phyloP scores from a whole-genome alignment of 768 basidiomycete genomes.

The Fibroporia radiculosa region DNA sequence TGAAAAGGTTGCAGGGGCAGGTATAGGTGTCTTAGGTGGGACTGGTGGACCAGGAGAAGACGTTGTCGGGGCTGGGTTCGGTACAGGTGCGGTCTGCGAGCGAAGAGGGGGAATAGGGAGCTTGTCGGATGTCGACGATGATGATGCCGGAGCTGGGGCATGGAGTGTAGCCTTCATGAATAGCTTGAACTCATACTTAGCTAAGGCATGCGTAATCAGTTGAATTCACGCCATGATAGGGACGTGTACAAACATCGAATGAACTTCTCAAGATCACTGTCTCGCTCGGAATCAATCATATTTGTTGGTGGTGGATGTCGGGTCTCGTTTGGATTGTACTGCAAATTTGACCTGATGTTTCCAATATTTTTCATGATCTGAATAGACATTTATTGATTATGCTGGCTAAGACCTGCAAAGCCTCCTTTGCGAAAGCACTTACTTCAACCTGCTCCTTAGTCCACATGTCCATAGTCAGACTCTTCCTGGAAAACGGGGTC shows the following conservation, averaged over 20 bases:
- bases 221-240: neutral
- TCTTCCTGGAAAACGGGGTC: constrained; percentile 52
- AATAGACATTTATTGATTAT: neutral
- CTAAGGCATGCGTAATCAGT: constrained; percentile 28
- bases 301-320: constrained; percentile 79
- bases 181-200: constrained; percentile 72
- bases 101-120: constrained; percentile 11
- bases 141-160: constrained; percentile 23
- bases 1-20: constrained; percentile 9
- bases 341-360: constrained; percentile 71
- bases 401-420: neutral
- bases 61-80: constrained; percentile 7
- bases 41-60: neutral
- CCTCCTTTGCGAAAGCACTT: constrained; percentile 19
- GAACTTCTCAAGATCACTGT: constrained; percentile 86
- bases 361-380: constrained; percentile 78
- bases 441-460: constrained; percentile 86
- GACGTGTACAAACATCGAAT: constrained; percentile 59
- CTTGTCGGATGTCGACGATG: constrained; percentile 19
- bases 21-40: constrained; percentile 1
- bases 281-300: constrained; percentile 69
- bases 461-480: constrained; percentile 83
- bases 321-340: constrained; percentile 78
- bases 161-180: constrained; percentile 38
- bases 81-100: constrained; percentile 16